phyloP scores from a whole-genome alignment of 2,329 filamentous ascomycete genomes.

The Phyllosticta citriasiana region DNA sequence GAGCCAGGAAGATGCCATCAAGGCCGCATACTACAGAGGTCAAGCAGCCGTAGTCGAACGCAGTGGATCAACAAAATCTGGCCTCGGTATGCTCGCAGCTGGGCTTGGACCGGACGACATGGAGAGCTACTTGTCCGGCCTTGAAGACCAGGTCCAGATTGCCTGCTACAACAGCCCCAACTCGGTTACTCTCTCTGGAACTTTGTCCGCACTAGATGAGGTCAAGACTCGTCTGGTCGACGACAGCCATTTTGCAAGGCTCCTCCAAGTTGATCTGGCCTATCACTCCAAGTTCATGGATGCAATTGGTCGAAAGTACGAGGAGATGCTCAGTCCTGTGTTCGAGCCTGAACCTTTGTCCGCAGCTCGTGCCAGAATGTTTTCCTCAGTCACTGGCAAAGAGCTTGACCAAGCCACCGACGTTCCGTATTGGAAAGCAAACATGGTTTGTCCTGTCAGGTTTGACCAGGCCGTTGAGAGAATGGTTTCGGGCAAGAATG shows the following conservation, averaged over 20 bases:
- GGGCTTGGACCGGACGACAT: conserved; percentile 12
- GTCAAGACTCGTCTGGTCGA: not conserved
- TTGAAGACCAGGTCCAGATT: conserved; percentile 1
- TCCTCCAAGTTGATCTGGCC: conserved; percentile 13
- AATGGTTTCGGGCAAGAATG: conserved; percentile 9
- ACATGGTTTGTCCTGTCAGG: conserved; percentile 10
- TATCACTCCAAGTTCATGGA: conserved; percentile 15
- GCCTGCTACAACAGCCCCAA: conserved; percentile 14
- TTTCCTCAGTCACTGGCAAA: conserved; percentile 2
- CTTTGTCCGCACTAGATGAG: not conserved
- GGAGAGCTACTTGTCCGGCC: conserved; percentile 8
- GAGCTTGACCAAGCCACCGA: not conserved
- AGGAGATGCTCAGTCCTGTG: not conserved
- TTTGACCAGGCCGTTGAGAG: conserved; percentile 13
- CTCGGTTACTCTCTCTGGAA: conserved; percentile 6
- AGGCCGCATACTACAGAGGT: conserved; percentile 12
- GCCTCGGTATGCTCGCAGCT: conserved; percentile 19
- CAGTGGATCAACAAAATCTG: not conserved
- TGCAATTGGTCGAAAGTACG: conserved; percentile 10
- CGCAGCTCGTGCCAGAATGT: not conserved
- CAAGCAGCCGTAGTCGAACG: not conserved
- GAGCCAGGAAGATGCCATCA: conserved; percentile 10
- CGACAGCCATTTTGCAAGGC: conserved; percentile 13
- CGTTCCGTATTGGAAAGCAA: conserved; percentile 7
- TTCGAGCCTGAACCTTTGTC: not conserved